Evolutionary conservation across 176 grass and related monocot species (phyloP), one percentile per base, ranked within the genome.

Genomic region (Tuctoria greenei): DNA sequence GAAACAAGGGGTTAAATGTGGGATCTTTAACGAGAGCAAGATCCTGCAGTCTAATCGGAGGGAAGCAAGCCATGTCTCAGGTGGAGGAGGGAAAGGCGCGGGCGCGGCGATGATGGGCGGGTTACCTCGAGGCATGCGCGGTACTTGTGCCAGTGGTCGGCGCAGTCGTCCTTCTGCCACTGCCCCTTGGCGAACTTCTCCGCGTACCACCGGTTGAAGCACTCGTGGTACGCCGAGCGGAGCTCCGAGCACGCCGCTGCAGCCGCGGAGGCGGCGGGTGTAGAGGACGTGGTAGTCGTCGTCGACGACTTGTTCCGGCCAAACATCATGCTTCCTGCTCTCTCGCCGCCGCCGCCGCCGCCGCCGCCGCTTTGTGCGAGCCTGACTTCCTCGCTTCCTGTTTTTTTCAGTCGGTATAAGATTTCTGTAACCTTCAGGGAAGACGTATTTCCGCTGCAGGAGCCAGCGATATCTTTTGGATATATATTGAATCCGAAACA

Each of bases 121-220:
- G 15, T 73, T 85, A 97, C 86, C 46, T 80, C 67, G 25, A 98
- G 95, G 69, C 91, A 98, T 17, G 84, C 72, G 26, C 91, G 79
- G 79, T 98, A 98, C 72, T 92, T 92, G 73, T 86, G 61, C 91
- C 91, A 92, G 61, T 94, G 75, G 57, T 26, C 76, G 71, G 81
- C 68, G 79, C 91, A 98, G 69, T 94, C 95, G 59, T 94, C 95
- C 65, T 79, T 90, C 39, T 98, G 81, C 84, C 91, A 94, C 72
- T 94, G 87, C 6, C 91, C 95, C 79, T 98, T 94, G 31, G 95
- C 88, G 76, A 98, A 98, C 86, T 97, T 92, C 9, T 98, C 95
- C 16, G 87, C 76, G 81, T 98, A 98, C 95, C 95, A 97, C 64
- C 86, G 79, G 64, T 98, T 94, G 91, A 98, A 93, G 89, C 89